Evolutionary conservation across 176 grass and related monocot genomes (phyloP), one percentile per base, ranked within the genome.

Genomic region (Oryza officinalis): DNA sequence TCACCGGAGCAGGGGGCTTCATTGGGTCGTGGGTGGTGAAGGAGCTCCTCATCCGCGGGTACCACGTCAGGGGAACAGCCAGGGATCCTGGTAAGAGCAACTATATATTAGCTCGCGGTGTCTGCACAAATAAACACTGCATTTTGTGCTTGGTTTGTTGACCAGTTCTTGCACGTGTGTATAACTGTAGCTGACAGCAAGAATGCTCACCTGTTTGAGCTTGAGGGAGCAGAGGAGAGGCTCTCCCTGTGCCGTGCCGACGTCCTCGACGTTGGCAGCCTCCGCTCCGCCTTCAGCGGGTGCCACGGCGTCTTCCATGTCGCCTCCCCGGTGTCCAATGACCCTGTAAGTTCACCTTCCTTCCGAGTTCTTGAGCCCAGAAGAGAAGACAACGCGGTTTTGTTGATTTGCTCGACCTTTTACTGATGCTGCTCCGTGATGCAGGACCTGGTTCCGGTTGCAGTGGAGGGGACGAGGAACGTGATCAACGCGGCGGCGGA

Each of bases 251-350:
- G 37, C 37, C 37, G 37, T 1, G 37, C 37, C 37, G 37, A 38
- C 37, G 37, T 38, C 37, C 37, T 38, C 37, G 37, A 38, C 7
- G 37, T 7, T 7, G 37, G 7, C 37, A 77, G 75, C 70, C 74
- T 92, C 5, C 74, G 35, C 9, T 35, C 52, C 11, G 84, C 88
- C 1, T 87, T 93, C 84, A 1, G 1, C 8, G 91, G 91, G 10
- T 92, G 91, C 75, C 35, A 63, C 0, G 91, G 87, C 22, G 87
- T 92, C 54, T 84, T 90, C 80, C 91, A 92, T 30, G 84, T 92
- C 57, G 91, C 91, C 6, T 92, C 87, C 0, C 90, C 87, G 0
- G 91, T 92, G 0, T 82, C 87, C 65, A 76, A 85, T 20, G 75
- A 81, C 66, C 86, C 82, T 0, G 80, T 84, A 1, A 23, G 78